Evolutionary conservation across 2,329 filamentous ascomycete species (phyloP), one percentile per base, ranked within the genome.

Genomic region (Xylariales sp.): DNA sequence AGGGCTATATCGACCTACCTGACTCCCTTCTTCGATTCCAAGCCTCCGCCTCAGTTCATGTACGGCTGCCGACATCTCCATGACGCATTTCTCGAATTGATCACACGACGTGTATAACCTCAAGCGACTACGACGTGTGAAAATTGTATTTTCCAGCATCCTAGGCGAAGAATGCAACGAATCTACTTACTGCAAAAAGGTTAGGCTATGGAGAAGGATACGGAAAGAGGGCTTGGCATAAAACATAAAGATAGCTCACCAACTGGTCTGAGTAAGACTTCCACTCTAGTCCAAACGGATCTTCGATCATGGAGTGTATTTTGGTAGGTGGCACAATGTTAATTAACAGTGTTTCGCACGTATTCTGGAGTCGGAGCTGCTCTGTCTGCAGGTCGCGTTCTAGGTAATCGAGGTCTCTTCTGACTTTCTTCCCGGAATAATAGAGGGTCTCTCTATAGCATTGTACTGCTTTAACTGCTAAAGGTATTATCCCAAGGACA

Each of bases 281-380:
- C 50, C 65, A 62, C 12, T 46, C 30, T 23, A 52, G 30, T 8
- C 65, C 62, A 36, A 62, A 50, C 3, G 62, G 65, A 14, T 68
- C 36, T 32, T 48, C 7, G 14, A 65, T 65, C 56, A 61, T 62
- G 6, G 55, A 28, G 3, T 30, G 3, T 23, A 68, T 53, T 16
- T 57, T 28, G 5, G 0, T n/a, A 32, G 18, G 36, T 2, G 50
- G 23, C 46, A 53, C 62, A 12, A 61, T 61, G 8, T 34, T 28
- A 5, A 23, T 39, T 16, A 64, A 16, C 14, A 64, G 56, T 50
- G 16, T 12, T 39, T 67, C 55, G 23, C 41, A 55, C 1, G 49
- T 53, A 23, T 59, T 50, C 14, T 30, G 30, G 1, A 67, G 41
- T 32, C 36, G 41, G 2, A 64, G 5, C 12, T 18, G 14, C 41